phyloP scores from a whole-genome alignment of 768 basidiomycete genomes.

The Pleurotus citrinopileatus region DNA sequence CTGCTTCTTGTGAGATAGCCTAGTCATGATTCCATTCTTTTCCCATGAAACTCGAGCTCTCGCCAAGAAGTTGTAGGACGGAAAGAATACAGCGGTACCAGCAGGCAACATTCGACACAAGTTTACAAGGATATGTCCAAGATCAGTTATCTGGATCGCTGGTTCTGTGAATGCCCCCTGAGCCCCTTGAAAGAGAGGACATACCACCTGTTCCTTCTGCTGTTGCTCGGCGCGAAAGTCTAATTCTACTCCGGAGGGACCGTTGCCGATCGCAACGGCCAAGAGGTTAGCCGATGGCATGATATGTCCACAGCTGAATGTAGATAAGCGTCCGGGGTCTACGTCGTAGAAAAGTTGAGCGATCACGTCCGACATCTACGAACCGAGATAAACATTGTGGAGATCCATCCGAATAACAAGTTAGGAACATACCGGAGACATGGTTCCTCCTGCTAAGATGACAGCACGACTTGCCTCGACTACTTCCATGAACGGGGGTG shows the following conservation, averaged over 20 bases:
- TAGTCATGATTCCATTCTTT: slow-evolving; percentile 55
- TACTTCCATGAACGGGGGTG: slow-evolving; percentile 82
- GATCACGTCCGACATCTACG: slow-evolving; percentile 83
- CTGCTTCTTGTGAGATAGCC: slow-evolving; percentile 71
- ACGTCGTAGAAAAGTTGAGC: slow-evolving; percentile 76
- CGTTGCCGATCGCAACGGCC: slow-evolving; percentile 69
- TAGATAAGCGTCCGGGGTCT: slow-evolving; percentile 57
- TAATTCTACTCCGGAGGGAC: slow-evolving; percentile 70
- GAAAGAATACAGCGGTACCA: slow-evolving; percentile 92
- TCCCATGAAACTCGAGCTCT: slow-evolving; percentile 66
- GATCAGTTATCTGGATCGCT: slow-evolving; percentile 60
- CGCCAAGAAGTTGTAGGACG: slow-evolving; percentile 84
- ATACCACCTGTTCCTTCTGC: slow-evolving; percentile 59
- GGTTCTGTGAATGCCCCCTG: not conserved
- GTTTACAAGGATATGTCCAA: slow-evolving; percentile 84
- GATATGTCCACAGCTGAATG: slow-evolving; percentile 91
- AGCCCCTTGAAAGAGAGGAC: slow-evolving; percentile 22
- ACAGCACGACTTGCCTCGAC: slow-evolving; percentile 78
- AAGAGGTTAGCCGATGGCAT: slow-evolving; percentile 79
- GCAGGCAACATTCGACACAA: slow-evolving; percentile 74
- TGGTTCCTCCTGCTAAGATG: slow-evolving; percentile 94
- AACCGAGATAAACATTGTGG: not conserved
- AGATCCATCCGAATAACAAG: not conserved
- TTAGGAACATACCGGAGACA: slow-evolving; percentile 81
- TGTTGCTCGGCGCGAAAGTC: slow-evolving; percentile 82